phyloP scores from a whole-genome alignment of 352 stramenopile species.

The Blastocystis sp. region DNA sequence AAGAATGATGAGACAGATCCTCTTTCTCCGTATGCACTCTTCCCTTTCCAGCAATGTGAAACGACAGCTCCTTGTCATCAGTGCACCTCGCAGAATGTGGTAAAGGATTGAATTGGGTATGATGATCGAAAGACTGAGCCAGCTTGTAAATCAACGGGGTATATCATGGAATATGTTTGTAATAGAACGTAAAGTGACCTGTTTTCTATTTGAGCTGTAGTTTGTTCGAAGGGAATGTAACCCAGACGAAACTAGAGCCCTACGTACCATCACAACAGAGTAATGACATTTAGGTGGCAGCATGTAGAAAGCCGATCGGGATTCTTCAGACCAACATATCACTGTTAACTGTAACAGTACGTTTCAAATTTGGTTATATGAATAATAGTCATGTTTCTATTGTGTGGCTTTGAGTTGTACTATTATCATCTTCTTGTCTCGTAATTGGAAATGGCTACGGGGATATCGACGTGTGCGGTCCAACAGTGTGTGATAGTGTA shows the following conservation, averaged over 20 bases:
- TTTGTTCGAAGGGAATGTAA: neutral
- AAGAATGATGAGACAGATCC: neutral
- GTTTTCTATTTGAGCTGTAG: neutral
- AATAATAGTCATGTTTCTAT: conserved; percentile 28
- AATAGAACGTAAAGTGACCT: neutral
- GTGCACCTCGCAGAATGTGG: neutral
- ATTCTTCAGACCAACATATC: neutral
- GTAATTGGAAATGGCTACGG: neutral
- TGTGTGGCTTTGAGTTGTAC: neutral
- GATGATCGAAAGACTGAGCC: neutral
- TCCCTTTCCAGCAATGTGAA: neutral
- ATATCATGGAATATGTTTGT: conserved; percentile 1
- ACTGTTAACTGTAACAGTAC: neutral
- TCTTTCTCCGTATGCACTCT: neutral
- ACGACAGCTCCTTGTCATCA: neutral
- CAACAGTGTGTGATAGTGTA: neutral
- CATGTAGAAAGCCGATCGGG: conserved; percentile 30
- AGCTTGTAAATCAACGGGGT: neutral
- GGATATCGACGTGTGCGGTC: neutral
- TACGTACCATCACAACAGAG: neutral
- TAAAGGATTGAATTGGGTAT: neutral
- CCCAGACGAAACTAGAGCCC: neutral
- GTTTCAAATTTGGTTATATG: neutral
- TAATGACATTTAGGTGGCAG: neutral
- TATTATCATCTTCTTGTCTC: conserved; percentile 16